A percentile compares a stretch with the other conserved stretches of the same genome.
These are phyloP conservation scores for Candida sonorensis DNA, from an alignment of 805 yeast species.

Conservation along the genomic window DNA sequence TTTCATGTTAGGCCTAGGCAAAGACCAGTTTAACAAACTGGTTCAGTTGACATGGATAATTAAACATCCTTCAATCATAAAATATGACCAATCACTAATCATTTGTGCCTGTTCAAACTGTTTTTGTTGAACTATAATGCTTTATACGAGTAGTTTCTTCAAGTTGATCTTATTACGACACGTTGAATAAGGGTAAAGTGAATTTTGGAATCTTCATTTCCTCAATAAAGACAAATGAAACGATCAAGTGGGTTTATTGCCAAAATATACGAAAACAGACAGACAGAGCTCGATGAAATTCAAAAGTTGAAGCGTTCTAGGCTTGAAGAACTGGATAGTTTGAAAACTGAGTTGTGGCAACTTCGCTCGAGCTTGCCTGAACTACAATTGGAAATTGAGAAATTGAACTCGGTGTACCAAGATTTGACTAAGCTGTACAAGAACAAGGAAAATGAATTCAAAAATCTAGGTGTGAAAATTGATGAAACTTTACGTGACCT, in stretches of 20 bases:
- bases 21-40: too few relatives aligned
- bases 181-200: too few relatives aligned
- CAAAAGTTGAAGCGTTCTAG: conserved; percentile 9
- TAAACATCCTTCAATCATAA: too few relatives aligned
- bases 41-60: too few relatives aligned
- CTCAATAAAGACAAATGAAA: conserved; percentile 5
- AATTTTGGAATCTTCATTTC: too few relatives aligned
- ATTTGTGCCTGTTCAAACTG: too few relatives aligned
- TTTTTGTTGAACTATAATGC: too few relatives aligned
- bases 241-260: conserved; percentile 7
- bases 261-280: conserved; percentile 8
- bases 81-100: too few relatives aligned
- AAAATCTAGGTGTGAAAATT: conserved; percentile 16
- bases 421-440: conserved; percentile 16
- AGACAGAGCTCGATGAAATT: conserved; percentile 10
- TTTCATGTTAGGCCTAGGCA: too few relatives aligned
- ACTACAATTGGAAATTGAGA: conserved; percentile 22
- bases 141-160: too few relatives aligned
- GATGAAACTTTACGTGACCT: conserved; percentile 20
- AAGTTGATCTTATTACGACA: too few relatives aligned
- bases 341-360: conserved; percentile 20
- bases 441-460: conserved; percentile 26
- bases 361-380: conserved; percentile 22
- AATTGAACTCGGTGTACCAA: conserved; percentile 19
- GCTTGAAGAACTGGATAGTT: conserved; percentile 18